These are phyloP conservation scores for Aphanomyces invadans DNA, from an alignment of 352 stramenopile species.

Conservation along the genomic window DNA sequence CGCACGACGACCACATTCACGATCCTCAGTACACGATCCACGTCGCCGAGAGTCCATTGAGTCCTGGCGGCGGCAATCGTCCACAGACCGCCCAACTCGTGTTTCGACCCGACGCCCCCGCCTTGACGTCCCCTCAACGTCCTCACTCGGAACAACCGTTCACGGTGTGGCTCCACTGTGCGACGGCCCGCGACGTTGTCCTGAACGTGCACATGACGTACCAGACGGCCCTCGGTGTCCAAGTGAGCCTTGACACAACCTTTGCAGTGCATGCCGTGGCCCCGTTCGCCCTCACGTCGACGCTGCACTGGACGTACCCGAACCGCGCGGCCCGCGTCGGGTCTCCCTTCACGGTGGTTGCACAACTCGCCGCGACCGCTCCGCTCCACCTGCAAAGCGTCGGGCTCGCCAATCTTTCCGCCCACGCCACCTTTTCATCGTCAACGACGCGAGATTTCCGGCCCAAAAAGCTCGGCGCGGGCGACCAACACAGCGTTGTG, in stretches of 20 bases:
- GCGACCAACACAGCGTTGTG: conserved; percentile 55
- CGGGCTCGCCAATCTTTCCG: conserved; percentile 37
- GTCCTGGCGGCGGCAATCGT: no score
- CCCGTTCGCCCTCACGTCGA: not conserved
- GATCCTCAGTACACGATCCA: not conserved
- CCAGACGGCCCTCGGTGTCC: conserved; percentile 10
- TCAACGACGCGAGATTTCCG: conserved; percentile 22
- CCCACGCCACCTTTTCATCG: conserved; percentile 36
- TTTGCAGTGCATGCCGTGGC: not conserved
- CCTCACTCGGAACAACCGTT: not conserved
- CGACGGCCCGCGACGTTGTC: not conserved
- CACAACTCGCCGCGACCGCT: conserved; percentile 47
- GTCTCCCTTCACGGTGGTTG: conserved; percentile 32
- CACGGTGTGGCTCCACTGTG: not conserved
- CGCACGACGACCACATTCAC: conserved; percentile 8
- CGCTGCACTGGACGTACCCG: not conserved
- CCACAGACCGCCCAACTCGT: not conserved
- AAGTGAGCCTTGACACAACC: not conserved
- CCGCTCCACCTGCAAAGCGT: conserved; percentile 46
- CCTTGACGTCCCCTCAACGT: not conserved
- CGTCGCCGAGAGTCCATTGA: no score
- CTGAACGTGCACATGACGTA: conserved; percentile 3
- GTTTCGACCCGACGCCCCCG: not conserved
- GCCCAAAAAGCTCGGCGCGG: conserved; percentile 47
- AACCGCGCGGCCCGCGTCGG: not conserved